Evolutionary conservation across 345 rosid species (phyloP).

Genomic region (Erodium maritimum): DNA sequence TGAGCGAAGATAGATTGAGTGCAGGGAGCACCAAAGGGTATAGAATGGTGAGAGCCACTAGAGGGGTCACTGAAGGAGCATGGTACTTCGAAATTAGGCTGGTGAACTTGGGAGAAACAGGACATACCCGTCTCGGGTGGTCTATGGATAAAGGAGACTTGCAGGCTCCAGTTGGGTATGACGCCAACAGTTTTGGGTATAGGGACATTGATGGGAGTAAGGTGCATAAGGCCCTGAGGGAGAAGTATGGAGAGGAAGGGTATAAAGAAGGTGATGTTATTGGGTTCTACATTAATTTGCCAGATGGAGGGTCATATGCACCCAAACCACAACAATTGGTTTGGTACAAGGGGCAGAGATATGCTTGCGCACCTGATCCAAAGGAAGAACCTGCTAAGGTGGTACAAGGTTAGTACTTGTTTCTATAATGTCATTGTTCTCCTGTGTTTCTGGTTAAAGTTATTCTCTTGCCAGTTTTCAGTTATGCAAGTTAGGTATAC

Average conservation of each 20-base stretch:
- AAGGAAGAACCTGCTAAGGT: conserved; percentile 82
- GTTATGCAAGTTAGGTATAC: too few species aligned
- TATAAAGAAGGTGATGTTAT: conserved; percentile 86
- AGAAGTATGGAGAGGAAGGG: conserved; percentile 79
- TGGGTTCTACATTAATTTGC: conserved; percentile 81
- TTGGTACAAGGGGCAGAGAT: conserved; percentile 86
- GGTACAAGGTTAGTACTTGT: conserved; percentile 45
- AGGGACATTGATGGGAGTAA: conserved; percentile 96
- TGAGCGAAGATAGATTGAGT: conserved; percentile 67
- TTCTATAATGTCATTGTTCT: neutral
- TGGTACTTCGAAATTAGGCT: conserved; percentile 92
- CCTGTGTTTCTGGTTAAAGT: neutral
- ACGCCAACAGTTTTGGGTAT: conserved; percentile 81
- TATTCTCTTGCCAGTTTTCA: neutral
- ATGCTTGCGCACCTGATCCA: conserved; percentile 51
- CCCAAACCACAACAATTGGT: conserved; percentile 76
- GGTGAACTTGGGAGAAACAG: conserved; percentile 68
- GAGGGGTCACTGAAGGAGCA: conserved; percentile 91
- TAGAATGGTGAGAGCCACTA: conserved; percentile 91
- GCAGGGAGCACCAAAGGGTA: conserved; percentile 92
- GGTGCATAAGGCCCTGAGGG: conserved; percentile 88
- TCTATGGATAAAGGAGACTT: conserved; percentile 90
- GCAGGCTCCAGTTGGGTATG: conserved; percentile 96
- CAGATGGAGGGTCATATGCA: conserved; percentile 61
- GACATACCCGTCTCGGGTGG: conserved; percentile 94